Percentiles rank a stretch among this genome's conserved stretches.
Evolutionary conservation across 2,329 filamentous ascomycete species (phyloP).

Genomic region (Colletotrichum orchidophilum): DNA sequence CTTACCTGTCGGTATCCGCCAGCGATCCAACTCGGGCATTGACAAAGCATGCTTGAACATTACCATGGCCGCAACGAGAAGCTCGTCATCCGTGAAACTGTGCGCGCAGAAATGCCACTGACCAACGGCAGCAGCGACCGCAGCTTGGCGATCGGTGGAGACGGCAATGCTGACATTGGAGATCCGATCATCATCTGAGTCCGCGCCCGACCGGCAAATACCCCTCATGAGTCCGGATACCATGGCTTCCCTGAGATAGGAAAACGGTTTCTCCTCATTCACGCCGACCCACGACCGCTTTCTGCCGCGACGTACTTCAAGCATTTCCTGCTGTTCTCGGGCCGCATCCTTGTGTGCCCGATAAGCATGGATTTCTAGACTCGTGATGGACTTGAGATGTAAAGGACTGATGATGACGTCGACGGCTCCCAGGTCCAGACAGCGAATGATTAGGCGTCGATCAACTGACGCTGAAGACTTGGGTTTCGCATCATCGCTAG

Average conservation of each 20-base stretch:
- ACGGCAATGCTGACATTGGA: conserved; percentile 74
- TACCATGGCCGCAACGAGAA: conserved; percentile 82
- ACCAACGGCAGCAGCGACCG: conserved; percentile 76
- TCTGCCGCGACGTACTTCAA: conserved; percentile 77
- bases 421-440: conserved; percentile 84
- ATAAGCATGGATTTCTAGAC: conserved; percentile 85
- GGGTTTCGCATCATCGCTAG: conserved; percentile 7
- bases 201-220: conserved; percentile 76
- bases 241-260: conserved; percentile 92
- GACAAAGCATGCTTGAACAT: conserved; percentile 91
- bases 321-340: conserved; percentile 75
- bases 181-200: conserved; percentile 71
- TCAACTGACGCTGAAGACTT: conserved; percentile 44
- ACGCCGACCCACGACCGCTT: conserved; percentile 94
- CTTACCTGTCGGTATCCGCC: conserved; percentile 81
- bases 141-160: conserved; percentile 68
- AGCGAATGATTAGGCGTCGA: conserved; percentile 68
- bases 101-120: conserved; percentile 92
- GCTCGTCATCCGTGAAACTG: conserved; percentile 87
- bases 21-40: conserved; percentile 82
- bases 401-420: conserved; percentile 88
- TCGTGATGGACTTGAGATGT: conserved; percentile 76
- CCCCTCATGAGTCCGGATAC: conserved; percentile 90
- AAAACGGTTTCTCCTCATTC: conserved; percentile 84
- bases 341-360: conserved; percentile 80